phyloP scores from a whole-genome alignment of 108 stramenopile species.

The Discostella stelligeroides region DNA sequence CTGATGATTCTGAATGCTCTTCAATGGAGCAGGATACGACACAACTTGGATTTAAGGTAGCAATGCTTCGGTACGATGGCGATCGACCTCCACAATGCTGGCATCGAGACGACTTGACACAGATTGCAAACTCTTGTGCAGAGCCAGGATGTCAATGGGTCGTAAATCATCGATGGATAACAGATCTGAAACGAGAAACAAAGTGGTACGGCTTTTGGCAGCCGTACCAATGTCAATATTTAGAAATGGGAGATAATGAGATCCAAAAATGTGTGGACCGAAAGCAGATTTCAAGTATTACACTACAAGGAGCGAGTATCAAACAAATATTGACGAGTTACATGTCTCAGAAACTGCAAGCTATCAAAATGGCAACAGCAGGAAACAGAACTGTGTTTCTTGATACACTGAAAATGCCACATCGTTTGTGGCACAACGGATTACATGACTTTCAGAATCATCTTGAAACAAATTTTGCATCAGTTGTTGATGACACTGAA shows the following conservation, averaged over 20 bases:
- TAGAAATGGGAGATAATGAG: slow-evolving; percentile 25
- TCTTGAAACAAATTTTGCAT: slow-evolving; percentile 7
- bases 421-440: slow-evolving; percentile 30
- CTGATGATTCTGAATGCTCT: slow-evolving; percentile 20
- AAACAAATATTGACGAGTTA: slow-evolving; percentile 3
- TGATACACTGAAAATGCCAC: slow-evolving; percentile 37
- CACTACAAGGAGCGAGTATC: slow-evolving; percentile 26
- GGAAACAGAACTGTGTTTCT: neutral
- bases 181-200: slow-evolving; percentile 15
- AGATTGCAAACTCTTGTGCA: slow-evolving; percentile 21
- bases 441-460: slow-evolving; percentile 10
- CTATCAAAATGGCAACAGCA: slow-evolving; percentile 5
- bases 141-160: slow-evolving; percentile 31
- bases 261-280: slow-evolving; percentile 32
- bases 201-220: slow-evolving; percentile 40
- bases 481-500: slow-evolving; percentile 8
- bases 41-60: neutral
- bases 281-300: slow-evolving; percentile 24
- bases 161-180: slow-evolving; percentile 21
- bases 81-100: slow-evolving; percentile 43
- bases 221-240: slow-evolving; percentile 32
- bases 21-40: neutral
- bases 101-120: slow-evolving; percentile 42
- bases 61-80: slow-evolving; percentile 8
- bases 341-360: slow-evolving; percentile 23